Percentiles rank a stretch among this genome's conserved stretches.
phyloP scores from a whole-genome alignment of 2,329 filamentous ascomycete species.

The Epichloe gansuensis region DNA sequence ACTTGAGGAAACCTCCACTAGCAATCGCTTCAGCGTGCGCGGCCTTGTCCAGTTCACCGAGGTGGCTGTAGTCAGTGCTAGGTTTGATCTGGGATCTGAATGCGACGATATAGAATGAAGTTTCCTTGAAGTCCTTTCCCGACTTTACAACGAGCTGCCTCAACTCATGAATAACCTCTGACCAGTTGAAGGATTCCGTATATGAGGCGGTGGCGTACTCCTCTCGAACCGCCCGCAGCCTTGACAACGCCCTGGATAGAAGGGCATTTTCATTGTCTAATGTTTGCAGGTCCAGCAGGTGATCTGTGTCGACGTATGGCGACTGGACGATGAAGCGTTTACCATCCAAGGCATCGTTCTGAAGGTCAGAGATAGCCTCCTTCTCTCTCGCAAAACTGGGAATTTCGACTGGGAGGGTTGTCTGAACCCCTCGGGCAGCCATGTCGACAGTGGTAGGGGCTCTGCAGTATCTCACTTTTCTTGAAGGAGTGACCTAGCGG shows the following conservation, averaged over 20 bases:
- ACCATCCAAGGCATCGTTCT: constrained; percentile 11
- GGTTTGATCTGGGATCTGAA: constrained; percentile 65
- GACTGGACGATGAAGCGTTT: constrained; percentile 47
- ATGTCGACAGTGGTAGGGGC: constrained; percentile 10
- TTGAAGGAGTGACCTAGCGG: neutral
- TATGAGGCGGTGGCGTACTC: constrained; percentile 73
- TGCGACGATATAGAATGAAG: constrained; percentile 69
- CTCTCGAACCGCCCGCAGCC: constrained; percentile 45
- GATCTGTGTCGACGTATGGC: constrained; percentile 57
- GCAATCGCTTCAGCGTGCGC: constrained; percentile 69
- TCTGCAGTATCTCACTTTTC: neutral
- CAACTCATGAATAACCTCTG: constrained; percentile 45
- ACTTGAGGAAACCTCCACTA: constrained; percentile 74
- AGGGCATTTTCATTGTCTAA: constrained; percentile 54
- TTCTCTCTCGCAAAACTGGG: constrained; percentile 14
- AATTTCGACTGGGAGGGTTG: constrained; percentile 12
- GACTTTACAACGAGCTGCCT: constrained; percentile 33
- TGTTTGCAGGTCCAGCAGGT: constrained; percentile 59
- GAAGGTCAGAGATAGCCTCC: constrained; percentile 14
- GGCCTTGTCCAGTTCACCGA: constrained; percentile 62
- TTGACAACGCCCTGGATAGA: constrained; percentile 57
- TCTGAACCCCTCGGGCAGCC: constrained; percentile 15
- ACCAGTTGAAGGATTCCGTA: constrained; percentile 65
- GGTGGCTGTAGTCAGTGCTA: constrained; percentile 51
- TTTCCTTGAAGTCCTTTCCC: constrained; percentile 42